phyloP scores from a whole-genome alignment of 2,329 filamentous ascomycete species.

The Ustulina deusta region DNA sequence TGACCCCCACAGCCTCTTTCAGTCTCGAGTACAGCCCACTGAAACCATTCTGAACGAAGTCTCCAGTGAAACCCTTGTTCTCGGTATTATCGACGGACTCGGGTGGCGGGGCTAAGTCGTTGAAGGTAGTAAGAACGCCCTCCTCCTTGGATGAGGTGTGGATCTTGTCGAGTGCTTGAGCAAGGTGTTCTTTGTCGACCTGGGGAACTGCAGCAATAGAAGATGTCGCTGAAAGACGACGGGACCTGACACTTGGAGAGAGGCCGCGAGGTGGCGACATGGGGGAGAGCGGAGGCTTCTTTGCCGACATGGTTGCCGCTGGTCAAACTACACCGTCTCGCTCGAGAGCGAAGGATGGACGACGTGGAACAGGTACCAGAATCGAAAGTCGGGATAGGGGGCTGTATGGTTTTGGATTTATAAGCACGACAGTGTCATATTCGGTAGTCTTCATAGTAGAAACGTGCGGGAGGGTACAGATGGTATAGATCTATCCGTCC shows the following conservation, averaged over 20 bases:
- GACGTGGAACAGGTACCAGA: neutral
- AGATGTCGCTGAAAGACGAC: slow-evolving; percentile 56
- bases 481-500: slow-evolving; percentile 10
- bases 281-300: slow-evolving; percentile 48
- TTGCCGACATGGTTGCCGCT: slow-evolving; percentile 49
- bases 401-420: slow-evolving; percentile 9
- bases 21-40: slow-evolving; percentile 90
- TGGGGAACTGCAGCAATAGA: slow-evolving; percentile 62
- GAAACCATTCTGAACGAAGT: slow-evolving; percentile 84
- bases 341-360: neutral
- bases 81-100: slow-evolving; percentile 69
- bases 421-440: slow-evolving; percentile 16
- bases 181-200: slow-evolving; percentile 78
- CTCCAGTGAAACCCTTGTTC: slow-evolving; percentile 75
- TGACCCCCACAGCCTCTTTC: slow-evolving; percentile 81
- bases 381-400: slow-evolving; percentile 10
- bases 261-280: slow-evolving; percentile 53
- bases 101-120: slow-evolving; percentile 84
- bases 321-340: neutral
- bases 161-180: slow-evolving; percentile 85
- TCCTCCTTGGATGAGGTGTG: slow-evolving; percentile 90
- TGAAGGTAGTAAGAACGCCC: slow-evolving; percentile 89
- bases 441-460: slow-evolving; percentile 16
- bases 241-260: slow-evolving; percentile 51
- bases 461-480: slow-evolving; percentile 2